Base-by-base conservation (phyloP, 176 grass and related monocot species). In the Eragrostis nindensis region DNA sequence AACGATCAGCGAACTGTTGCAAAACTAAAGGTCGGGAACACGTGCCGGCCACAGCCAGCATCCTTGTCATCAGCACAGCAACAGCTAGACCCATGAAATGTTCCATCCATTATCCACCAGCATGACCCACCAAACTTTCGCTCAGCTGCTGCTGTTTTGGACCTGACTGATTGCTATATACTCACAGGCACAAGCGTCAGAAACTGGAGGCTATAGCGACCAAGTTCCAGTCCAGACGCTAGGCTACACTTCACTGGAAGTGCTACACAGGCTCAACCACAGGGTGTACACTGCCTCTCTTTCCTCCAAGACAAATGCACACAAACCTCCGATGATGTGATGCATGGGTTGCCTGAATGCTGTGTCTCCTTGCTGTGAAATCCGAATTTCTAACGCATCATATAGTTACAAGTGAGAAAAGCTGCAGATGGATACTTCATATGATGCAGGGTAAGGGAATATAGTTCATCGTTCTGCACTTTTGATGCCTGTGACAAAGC, bases 101-200 rank as follows among this genome's bases (percentile, higher is more conserved):
- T 90, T 90, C 73, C 87, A 73, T 90, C 87, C 78, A 67, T 66
- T 78, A 73, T 47, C 71, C 72, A 67, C 60, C 87, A 73, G 57
- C 71, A 76, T 39, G 59, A 60, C 13, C 72, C 7, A 77, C 77
- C 87, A 85, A 89, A 57, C 86, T 66, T n/a, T 67, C 62, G 68
- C 46, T n/a, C 69, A 47, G 39, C 53, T 43, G 30, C 71, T 22
- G 9, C 21, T 68, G 56, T 82, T 53, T 70, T 66, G 46, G 62
- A 41, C 24, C 70, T 46, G 53, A 71, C 11, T 25, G 44, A 67
- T 80, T 48, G 62, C 70, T 78, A 36, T 49, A 60, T 72, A 79
- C 45, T 18, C 65, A 32, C 13, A 64, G 11, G 68, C 57, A 38
- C 32, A 36, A 1, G 11, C 57, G 56, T 49, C 82, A 66, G 30